Evolutionary conservation across 2,329 filamentous ascomycete species (phyloP).

Genomic region (Microcera coccophila): DNA sequence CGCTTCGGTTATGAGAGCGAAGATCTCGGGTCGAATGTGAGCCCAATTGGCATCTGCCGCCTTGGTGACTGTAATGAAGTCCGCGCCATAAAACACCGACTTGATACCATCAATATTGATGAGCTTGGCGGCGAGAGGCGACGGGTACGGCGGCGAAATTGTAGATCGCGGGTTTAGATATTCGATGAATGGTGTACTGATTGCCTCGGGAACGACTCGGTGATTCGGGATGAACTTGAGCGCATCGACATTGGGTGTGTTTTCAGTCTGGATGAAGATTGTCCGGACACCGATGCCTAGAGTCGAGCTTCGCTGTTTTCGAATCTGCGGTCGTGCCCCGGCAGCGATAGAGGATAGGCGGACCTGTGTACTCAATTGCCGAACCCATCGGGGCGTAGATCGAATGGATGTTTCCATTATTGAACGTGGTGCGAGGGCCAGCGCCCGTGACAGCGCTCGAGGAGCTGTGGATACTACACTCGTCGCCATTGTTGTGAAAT

Average conservation of each 20-base stretch:
- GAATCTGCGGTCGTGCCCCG: slow-evolving; percentile 20
- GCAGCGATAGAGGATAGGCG: slow-evolving; percentile 17
- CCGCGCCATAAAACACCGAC: slow-evolving; percentile 86
- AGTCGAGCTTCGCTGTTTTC: slow-evolving; percentile 10
- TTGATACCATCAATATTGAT: slow-evolving; percentile 95
- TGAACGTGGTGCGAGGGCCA: slow-evolving; percentile 23
- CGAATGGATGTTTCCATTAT: slow-evolving; percentile 18
- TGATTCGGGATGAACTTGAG: slow-evolving; percentile 95
- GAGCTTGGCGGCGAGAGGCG: slow-evolving; percentile 82
- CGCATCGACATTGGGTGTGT: slow-evolving; percentile 90
- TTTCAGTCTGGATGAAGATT: slow-evolving; percentile 97
- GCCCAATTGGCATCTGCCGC: slow-evolving; percentile 84
- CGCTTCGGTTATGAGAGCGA: slow-evolving; percentile 89
- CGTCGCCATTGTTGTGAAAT: not conserved
- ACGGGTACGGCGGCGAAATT: slow-evolving; percentile 82
- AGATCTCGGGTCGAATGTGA: slow-evolving; percentile 92
- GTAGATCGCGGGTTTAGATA: slow-evolving; percentile 87
- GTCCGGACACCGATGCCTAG: slow-evolving; percentile 52
- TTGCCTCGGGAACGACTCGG: slow-evolving; percentile 69
- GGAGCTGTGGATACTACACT: slow-evolving; percentile 26
- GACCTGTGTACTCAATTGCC: slow-evolving; percentile 27
- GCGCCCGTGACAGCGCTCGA: slow-evolving; percentile 20
- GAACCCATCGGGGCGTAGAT: slow-evolving; percentile 25
- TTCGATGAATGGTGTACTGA: slow-evolving; percentile 79
- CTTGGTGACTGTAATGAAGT: slow-evolving; percentile 98